Conservation (phyloP, 192 early-diverging fungal genomes). For the Endogone sp. region DNA sequence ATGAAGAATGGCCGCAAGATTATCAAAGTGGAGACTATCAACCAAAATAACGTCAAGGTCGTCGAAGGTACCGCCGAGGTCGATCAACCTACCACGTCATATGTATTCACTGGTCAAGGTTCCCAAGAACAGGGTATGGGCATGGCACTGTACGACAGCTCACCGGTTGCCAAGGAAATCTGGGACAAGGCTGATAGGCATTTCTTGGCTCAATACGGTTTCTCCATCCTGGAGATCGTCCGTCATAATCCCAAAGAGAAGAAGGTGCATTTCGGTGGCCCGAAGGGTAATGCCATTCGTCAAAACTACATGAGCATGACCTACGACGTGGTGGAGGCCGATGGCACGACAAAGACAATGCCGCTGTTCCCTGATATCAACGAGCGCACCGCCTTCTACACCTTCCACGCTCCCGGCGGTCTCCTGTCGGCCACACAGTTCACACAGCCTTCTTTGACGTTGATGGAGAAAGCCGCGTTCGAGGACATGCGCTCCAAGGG, state of each 20-base stretch:
- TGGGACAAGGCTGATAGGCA: conserved; percentile 92
- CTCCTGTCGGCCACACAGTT: conserved; percentile 94
- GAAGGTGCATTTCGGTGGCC: conserved; percentile 88
- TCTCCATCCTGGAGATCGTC: conserved; percentile 91
- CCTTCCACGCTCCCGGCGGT: conserved; percentile 80
- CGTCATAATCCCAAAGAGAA: conserved; percentile 75
- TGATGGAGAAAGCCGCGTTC: conserved; percentile 89
- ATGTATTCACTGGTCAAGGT: conserved; percentile 96
- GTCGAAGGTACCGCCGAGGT: conserved; percentile 90
- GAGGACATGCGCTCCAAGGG: conserved; percentile 87
- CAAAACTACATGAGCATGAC: conserved; percentile 84
- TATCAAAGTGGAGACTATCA: conserved; percentile 85
- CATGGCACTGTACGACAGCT: conserved; percentile 86
- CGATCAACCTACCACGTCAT: conserved; percentile 86
- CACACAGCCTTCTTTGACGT: conserved; percentile 86
- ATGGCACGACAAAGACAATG: conserved; percentile 69
- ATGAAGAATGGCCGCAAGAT: conserved; percentile 97
- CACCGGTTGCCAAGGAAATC: conserved; percentile 76
- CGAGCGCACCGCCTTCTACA: conserved; percentile 66
- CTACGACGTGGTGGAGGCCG: conserved; percentile 81
- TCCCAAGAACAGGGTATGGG: conserved; percentile 96
- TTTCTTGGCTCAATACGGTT: conserved; percentile 79
- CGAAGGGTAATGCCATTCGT: conserved; percentile 78
- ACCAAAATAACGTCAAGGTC: conserved; percentile 80
- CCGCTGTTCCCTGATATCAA: conserved; percentile 87